Evolutionary conservation across 345 rosid species (phyloP).

Genomic region (Gossypium raimondii): DNA sequence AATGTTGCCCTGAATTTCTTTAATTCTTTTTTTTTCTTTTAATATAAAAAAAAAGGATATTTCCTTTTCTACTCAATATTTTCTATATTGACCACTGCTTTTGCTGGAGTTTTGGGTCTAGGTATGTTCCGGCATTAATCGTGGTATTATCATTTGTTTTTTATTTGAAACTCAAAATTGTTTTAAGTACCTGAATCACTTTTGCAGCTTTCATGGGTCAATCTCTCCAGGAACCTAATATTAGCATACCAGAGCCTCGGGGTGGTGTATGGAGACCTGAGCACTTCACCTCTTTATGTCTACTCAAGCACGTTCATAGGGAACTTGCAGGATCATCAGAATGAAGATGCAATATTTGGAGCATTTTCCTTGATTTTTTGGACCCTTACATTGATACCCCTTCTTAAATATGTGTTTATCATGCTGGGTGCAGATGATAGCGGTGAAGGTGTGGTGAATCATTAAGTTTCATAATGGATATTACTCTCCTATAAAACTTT

Average conservation of each 20-base stretch:
- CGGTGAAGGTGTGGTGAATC: constrained; percentile 63
- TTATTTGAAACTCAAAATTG: not conserved
- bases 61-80: not conserved
- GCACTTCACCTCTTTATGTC: constrained; percentile 91
- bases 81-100: not conserved
- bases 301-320: constrained; percentile 52
- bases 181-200: not conserved
- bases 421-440: constrained; percentile 72
- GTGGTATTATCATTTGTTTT: not conserved
- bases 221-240: constrained; percentile 54
- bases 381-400: constrained; percentile 76
- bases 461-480: not conserved
- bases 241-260: constrained; percentile 93
- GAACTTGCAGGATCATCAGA: constrained; percentile 45
- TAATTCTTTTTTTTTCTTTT: too few species aligned
- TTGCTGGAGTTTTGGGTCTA: not conserved
- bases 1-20: too few species aligned
- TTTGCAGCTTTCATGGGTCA: constrained; percentile 69
- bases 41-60: too few species aligned
- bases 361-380: constrained; percentile 88
- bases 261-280: constrained; percentile 78
- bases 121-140: not conserved
- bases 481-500: constrained; percentile 1
- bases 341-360: constrained; percentile 68
- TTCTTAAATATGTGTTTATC: constrained; percentile 62